phyloP scores from a whole-genome alignment of 2,329 filamentous ascomycete genomes.

The Arthrobotrys megalospora region DNA sequence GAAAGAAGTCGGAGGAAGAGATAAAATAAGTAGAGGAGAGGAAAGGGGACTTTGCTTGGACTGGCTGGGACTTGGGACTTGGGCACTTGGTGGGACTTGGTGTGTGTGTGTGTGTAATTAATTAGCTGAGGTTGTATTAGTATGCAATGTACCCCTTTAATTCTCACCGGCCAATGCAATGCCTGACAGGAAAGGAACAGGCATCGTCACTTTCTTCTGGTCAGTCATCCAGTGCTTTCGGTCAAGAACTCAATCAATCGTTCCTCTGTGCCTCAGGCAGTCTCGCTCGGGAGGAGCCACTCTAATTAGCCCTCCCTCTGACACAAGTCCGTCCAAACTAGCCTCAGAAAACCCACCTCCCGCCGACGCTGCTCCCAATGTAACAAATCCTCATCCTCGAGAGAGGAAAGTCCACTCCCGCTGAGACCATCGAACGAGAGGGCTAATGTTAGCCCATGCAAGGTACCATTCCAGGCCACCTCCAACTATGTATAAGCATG shows the following conservation, averaged over 20 bases:
- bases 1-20: slow-evolving; percentile 13
- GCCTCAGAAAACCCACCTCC: slow-evolving; percentile 1
- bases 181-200: not conserved
- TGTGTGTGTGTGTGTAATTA: not conserved
- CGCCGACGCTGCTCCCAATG: slow-evolving; percentile 6
- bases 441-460: slow-evolving; percentile 39
- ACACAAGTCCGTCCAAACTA: not conserved
- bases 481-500: not conserved
- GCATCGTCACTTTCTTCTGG: not conserved
- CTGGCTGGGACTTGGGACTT: not conserved
- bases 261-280: not conserved
- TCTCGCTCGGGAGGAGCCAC: slow-evolving; percentile 11
- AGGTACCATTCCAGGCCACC: slow-evolving; percentile 12
- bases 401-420: not conserved
- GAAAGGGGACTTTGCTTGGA: slow-evolving; percentile 10
- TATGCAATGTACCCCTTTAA: slow-evolving; percentile 28
- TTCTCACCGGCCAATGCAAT: slow-evolving; percentile 27
- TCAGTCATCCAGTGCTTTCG: too few species aligned
- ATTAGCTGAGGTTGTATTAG: not conserved
- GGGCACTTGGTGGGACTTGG: not conserved
- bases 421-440: not conserved
- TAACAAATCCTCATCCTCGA: not conserved
- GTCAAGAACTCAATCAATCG: too few species aligned
- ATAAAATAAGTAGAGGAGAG: slow-evolving; percentile 17
- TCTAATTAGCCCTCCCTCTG: not conserved